phyloP scores from a whole-genome alignment of 139 green algal species.

The Tetraselmis chui region DNA sequence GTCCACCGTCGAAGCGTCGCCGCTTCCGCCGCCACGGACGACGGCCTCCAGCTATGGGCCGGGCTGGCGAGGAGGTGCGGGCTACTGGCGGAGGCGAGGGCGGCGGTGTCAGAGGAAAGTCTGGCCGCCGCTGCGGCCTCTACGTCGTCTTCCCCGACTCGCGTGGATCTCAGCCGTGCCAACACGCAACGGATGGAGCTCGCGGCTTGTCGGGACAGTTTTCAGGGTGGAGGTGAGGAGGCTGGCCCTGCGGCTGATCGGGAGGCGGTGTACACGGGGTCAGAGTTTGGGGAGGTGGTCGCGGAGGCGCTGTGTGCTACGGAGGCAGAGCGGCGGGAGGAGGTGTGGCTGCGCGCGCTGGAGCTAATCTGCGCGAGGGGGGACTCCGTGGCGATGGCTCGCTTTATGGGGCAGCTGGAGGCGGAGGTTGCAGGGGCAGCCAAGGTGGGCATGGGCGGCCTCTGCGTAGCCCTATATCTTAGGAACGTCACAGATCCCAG shows the following conservation, averaged over 20 bases:
- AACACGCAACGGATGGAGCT: background rate
- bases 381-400: background rate
- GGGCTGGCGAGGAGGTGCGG: background rate
- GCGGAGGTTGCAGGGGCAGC: background rate
- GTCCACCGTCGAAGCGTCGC: background rate
- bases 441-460: no score
- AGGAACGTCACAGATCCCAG: no score
- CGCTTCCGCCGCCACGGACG: no score
- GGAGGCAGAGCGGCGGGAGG: no score
- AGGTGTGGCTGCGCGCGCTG: background rate
- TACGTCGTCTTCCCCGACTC: background rate
- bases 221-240: no score
- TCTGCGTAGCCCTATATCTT: no score
- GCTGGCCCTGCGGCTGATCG: no score
- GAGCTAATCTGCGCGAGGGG: background rate
- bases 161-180: background rate
- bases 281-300: background rate
- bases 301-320: background rate
- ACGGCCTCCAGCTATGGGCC: background rate
- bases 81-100: background rate
- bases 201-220: no score
- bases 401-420: background rate
- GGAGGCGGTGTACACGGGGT: no score
- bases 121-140: no score
- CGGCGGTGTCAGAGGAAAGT: background rate